phyloP scores from a whole-genome alignment of 1,284 basidiomycete species.

The Trichosporon coremiiforme region DNA sequence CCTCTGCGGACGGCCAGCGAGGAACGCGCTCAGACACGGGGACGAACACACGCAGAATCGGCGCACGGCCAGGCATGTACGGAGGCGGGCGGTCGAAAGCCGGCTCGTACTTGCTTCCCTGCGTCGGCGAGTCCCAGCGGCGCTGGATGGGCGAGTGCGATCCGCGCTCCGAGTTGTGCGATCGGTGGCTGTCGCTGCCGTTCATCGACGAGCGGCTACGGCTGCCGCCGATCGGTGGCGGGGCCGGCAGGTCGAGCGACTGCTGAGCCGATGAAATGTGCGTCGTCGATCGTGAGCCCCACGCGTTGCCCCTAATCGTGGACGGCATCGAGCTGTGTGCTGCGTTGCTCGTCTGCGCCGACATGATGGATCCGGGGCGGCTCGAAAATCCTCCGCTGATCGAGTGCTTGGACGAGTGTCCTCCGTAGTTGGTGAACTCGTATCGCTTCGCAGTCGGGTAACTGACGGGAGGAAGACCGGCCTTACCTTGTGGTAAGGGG shows the following conservation, averaged over 20 bases:
- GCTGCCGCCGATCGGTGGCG: conserved; percentile 37
- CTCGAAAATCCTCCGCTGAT: conserved; percentile 26
- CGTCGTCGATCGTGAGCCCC: conserved; percentile 13
- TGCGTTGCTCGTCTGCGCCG: conserved; percentile 40
- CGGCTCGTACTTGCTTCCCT: conserved; percentile 39
- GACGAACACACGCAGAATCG: conserved; percentile 54
- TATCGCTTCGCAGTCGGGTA: conserved; percentile 56
- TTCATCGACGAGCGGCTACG: conserved; percentile 39
- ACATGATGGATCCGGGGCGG: conserved; percentile 53
- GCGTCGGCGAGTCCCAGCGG: conserved; percentile 32
- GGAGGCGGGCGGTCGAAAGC: conserved; percentile 54
- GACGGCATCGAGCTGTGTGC: conserved; percentile 21
- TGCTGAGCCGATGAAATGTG: background rate
- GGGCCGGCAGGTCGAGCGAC: conserved; percentile 32
- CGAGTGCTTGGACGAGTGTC: conserved; percentile 28
- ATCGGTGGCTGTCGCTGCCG: conserved; percentile 38
- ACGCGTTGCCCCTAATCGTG: conserved; percentile 21
- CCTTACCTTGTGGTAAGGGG: conserved; percentile 44
- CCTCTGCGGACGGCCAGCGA: conserved; percentile 55
- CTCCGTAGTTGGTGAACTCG: conserved; percentile 47
- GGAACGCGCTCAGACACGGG: conserved; percentile 47
- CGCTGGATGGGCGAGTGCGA: conserved; percentile 33
- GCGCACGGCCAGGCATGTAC: conserved; percentile 50
- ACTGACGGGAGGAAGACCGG: conserved; percentile 48
- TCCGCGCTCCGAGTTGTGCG: conserved; percentile 29